Base-by-base conservation (phyloP, 83 land plant genomes). In the Picea abies region DNA sequence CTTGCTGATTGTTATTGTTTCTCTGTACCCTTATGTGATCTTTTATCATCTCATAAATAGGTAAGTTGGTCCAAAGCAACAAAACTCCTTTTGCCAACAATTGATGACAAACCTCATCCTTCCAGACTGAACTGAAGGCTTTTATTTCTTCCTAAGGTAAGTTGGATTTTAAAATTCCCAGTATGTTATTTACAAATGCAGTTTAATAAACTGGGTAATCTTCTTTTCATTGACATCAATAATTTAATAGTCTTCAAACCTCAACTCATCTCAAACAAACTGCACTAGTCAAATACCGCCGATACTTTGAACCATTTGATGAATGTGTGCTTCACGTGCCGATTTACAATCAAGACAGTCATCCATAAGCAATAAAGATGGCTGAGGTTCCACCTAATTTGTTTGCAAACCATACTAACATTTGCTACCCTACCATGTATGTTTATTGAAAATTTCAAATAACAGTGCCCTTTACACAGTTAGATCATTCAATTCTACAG, bases 401-500 rank as follows among this genome's bases (percentile, higher is more conserved):
- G 26, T 32, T 44, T n/a, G 58, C 77, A 44, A 70, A 35, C 22
- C 47, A 37, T 70, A 20, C 35, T 35, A 70, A 20, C n/a, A 4
- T 70, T 32, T 35, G 17, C 47, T 3, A 73, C 56, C 16, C 25
- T 17, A 73, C 77, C 22, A 52, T 52, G 44, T 37, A 17, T 73
- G 2, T 1, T 16, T 41, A 16, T n/a, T 15, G 58, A 20, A 44
- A 44, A 9, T 11, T 44, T 73, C 41, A 22, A 44, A 20, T 39
- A 44, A 20, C 20, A n/a, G 14, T 44, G 37, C 23, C 15, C 77
- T 44, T n/a, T 39, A n/a, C 20, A 0, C 77, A 44, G 7, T 71
- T 71, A 41, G 52, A 52, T 73, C 25, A 71, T 73, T 73, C 20
- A 73, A 73, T 73, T 44, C 47, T 10, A 73, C 56, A 41, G 25